These are phyloP conservation scores for Mariannaea sp. DNA, from an alignment of 2,329 filamentous ascomycete genomes.

Conservation along the genomic window DNA sequence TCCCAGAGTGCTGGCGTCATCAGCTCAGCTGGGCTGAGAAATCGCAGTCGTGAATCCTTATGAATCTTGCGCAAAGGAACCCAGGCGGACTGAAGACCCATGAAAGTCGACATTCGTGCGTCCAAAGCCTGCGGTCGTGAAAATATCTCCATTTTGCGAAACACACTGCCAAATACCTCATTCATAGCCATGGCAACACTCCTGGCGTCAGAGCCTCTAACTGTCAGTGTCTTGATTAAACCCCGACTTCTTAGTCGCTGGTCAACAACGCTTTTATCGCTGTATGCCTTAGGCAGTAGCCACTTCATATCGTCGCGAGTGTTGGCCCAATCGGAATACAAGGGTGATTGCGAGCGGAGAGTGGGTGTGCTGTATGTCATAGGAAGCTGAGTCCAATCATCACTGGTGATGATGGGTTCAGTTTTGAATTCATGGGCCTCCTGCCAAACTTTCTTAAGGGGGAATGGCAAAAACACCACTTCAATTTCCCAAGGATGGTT, in stretches of 20 bases:
- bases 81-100: constrained; percentile 70
- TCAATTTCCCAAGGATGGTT: constrained; percentile 74
- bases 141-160: constrained; percentile 51
- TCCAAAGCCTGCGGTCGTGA: constrained; percentile 37
- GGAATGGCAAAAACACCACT: constrained; percentile 76
- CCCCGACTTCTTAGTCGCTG: constrained; percentile 76
- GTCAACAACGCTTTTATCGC: constrained; percentile 65
- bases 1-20: constrained; percentile 74
- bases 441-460: constrained; percentile 61
- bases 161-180: constrained; percentile 63
- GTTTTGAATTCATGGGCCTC: constrained; percentile 53
- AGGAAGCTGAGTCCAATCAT: constrained; percentile 62
- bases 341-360: constrained; percentile 54
- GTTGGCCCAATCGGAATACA: constrained; percentile 52
- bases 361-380: constrained; percentile 52
- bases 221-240: constrained; percentile 65
- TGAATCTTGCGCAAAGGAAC: constrained; percentile 78
- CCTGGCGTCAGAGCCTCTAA: constrained; percentile 67
- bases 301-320: constrained; percentile 59
- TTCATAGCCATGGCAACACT: constrained; percentile 69
- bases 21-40: constrained; percentile 74
- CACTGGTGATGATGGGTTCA: constrained; percentile 44
- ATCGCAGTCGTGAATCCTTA: constrained; percentile 73
- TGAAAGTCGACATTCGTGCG: constrained; percentile 48
- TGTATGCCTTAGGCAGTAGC: constrained; percentile 71